Percentiles rank a stretch among this genome's conserved stretches.
Conservation (phyloP, 1,284 basidiomycete species). For the Trichosporon coremiiforme region DNA sequence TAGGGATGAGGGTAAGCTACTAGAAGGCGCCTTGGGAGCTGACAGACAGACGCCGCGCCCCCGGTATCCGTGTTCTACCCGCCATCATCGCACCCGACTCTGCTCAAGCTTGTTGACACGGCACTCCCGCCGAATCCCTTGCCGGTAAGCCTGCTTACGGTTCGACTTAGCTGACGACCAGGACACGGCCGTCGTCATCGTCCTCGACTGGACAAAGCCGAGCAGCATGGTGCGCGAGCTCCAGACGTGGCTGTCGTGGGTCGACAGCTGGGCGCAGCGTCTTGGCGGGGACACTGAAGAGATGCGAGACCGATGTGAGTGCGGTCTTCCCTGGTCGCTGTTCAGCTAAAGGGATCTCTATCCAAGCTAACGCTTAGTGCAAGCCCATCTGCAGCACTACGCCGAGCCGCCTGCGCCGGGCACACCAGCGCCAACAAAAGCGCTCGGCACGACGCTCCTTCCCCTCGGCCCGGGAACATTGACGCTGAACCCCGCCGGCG, state of each 20-base stretch:
- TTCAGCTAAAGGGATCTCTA: too few relatives aligned
- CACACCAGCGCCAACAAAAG: background rate
- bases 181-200: conserved; percentile 81
- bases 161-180: conserved; percentile 44
- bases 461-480: conserved; percentile 77
- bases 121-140: conserved; percentile 68
- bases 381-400: conserved; percentile 84
- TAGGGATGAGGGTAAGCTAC: conserved; percentile 77
- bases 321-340: too few relatives aligned
- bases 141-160: conserved; percentile 31
- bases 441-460: conserved; percentile 58
- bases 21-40: too few relatives aligned
- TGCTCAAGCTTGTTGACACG: conserved; percentile 76
- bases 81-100: conserved; percentile 72
- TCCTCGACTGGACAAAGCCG: conserved; percentile 94
- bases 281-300: conserved; percentile 64
- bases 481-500: conserved; percentile 76
- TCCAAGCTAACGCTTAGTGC: conserved; percentile 62
- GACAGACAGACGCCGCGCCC: conserved; percentile 70
- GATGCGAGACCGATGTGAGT: conserved; percentile 76
- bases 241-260: conserved; percentile 78
- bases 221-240: conserved; percentile 81
- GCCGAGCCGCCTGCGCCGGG: conserved; percentile 66
- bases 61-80: conserved; percentile 86
- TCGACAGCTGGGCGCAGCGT: conserved; percentile 69